These are phyloP conservation scores for Ceratocystis variospora DNA, from an alignment of 2,329 filamentous ascomycete genomes.

Conservation along the genomic window DNA sequence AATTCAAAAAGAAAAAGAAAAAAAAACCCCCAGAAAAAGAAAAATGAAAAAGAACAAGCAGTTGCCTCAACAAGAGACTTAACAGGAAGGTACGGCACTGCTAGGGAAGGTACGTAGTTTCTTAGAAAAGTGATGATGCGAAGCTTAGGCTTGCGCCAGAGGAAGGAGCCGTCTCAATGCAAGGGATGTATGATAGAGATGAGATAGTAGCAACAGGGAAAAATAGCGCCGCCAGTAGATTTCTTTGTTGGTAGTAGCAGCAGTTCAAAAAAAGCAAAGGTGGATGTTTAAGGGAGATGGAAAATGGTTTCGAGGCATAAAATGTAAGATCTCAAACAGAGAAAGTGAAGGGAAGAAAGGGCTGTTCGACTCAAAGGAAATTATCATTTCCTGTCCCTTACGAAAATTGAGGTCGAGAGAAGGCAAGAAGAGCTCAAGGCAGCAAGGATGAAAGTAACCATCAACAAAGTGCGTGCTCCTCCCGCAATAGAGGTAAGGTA, in stretches of 20 bases:
- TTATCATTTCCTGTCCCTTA: not conserved
- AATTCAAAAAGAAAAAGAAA: not conserved
- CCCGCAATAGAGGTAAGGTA: not conserved
- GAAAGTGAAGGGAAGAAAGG: not conserved
- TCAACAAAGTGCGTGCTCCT: not conserved
- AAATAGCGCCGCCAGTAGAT: not conserved
- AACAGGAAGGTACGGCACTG: not conserved
- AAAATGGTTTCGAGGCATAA: not conserved
- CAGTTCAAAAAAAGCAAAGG: not conserved
- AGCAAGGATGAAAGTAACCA: not conserved
- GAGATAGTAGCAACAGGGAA: conserved; percentile 2
- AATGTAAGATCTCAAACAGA: conserved; percentile 1
- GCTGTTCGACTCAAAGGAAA: not conserved
- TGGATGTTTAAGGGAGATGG: not conserved
- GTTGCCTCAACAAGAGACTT: not conserved
- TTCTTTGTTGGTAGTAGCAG: not conserved
- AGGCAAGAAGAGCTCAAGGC: conserved; percentile 4
- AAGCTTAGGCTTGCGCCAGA: conserved; percentile 3
- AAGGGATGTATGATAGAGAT: conserved; percentile 3
- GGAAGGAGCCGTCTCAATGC: conserved; percentile 1
- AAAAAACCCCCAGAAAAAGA: not conserved
- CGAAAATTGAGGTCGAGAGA: not conserved
- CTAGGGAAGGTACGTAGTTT: not conserved
- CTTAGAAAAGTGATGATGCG: not conserved
- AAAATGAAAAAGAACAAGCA: not conserved